These are phyloP conservation scores for Backusella sp. DNA, from an alignment of 192 early-diverging fungal species.

Conservation along the genomic window DNA sequence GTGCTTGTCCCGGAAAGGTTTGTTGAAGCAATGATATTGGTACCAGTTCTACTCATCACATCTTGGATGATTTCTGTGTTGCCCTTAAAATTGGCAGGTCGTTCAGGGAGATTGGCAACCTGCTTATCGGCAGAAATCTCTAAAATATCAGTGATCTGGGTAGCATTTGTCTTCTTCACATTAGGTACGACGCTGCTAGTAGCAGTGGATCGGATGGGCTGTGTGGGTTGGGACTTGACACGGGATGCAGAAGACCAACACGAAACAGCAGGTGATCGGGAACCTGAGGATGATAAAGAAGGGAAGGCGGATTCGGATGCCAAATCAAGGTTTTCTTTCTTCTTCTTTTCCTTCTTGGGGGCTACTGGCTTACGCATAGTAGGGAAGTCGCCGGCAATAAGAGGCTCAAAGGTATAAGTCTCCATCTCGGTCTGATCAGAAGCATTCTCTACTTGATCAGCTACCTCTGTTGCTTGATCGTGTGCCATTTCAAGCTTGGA, in stretches of 20 bases:
- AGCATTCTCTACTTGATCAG: not conserved
- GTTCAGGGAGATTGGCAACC: conserved; percentile 36
- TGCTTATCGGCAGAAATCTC: conserved; percentile 51
- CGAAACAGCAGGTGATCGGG: conserved; percentile 26
- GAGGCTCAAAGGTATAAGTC: conserved; percentile 15
- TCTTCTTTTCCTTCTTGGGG: conserved; percentile 10
- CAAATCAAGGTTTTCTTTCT: conserved; percentile 43
- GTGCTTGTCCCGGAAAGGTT: conserved; percentile 71
- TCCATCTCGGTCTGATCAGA: conserved; percentile 24
- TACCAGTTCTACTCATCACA: conserved; percentile 63
- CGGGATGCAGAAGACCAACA: conserved; percentile 43
- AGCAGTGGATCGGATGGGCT: conserved; percentile 9
- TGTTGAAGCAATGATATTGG: conserved; percentile 83
- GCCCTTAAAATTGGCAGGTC: conserved; percentile 38
- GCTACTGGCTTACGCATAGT: conserved; percentile 17
- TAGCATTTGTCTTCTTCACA: conserved; percentile 33
- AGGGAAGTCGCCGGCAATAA: conserved; percentile 28
- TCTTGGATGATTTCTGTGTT: conserved; percentile 56
- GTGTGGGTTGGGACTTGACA: conserved; percentile 24
- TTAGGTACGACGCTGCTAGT: conserved; percentile 32
- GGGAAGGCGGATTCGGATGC: conserved; percentile 73
- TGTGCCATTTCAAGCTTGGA: conserved; percentile 30
- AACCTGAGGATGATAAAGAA: conserved; percentile 54
- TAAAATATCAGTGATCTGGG: conserved; percentile 56
- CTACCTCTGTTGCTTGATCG: conserved; percentile 24